These are phyloP conservation scores for Leccinum ochraceum DNA, from an alignment of 768 basidiomycete genomes.

Conservation along the genomic window DNA sequence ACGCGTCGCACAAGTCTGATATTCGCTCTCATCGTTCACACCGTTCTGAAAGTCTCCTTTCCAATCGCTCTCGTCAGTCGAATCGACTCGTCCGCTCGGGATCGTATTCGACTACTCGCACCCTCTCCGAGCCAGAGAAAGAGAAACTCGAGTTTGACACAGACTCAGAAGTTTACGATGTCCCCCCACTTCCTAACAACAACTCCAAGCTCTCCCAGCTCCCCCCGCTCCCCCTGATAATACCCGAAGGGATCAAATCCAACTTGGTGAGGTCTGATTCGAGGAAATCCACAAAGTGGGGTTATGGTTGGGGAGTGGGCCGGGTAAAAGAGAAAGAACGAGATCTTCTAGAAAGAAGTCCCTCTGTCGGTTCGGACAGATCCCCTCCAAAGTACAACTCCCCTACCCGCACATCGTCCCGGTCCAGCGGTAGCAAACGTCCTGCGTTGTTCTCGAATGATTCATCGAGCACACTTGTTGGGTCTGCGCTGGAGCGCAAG, in stretches of 20 bases:
- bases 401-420: constrained; percentile 39
- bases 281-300: constrained; percentile 59
- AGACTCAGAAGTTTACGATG: constrained; percentile 63
- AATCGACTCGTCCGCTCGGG: constrained; percentile 40
- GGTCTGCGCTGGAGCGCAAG: constrained; percentile 71
- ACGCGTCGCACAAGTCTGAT: constrained; percentile 39
- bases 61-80: constrained; percentile 26
- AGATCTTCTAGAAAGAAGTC: constrained; percentile 35
- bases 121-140: constrained; percentile 44
- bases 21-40: constrained; percentile 30
- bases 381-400: constrained; percentile 36
- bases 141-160: constrained; percentile 58
- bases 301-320: constrained; percentile 73
- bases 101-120: constrained; percentile 45
- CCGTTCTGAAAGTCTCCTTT: constrained; percentile 23
- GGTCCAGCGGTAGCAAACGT: constrained; percentile 41
- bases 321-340: constrained; percentile 50
- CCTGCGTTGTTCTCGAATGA: constrained; percentile 54
- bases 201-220: constrained; percentile 45
- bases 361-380: constrained; percentile 40
- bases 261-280: constrained; percentile 58
- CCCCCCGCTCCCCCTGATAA: constrained; percentile 43
- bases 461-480: constrained; percentile 73
- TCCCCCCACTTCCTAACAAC: constrained; percentile 31
- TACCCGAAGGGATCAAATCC: constrained; percentile 33